phyloP scores from a whole-genome alignment of 805 yeast species.

The Barnettozyma salicaria region DNA sequence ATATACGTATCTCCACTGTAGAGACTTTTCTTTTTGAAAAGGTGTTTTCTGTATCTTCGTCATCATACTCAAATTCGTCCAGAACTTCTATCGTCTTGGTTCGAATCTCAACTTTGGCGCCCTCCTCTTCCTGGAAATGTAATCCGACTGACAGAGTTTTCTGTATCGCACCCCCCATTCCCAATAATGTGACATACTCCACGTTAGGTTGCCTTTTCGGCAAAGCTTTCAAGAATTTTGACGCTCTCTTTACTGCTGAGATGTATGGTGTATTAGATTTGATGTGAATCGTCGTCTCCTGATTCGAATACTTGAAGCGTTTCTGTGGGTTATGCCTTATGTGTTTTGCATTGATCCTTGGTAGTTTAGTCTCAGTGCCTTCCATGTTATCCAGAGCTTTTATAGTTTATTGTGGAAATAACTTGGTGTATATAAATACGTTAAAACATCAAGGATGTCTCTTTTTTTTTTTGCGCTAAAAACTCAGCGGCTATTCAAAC shows the following conservation, averaged over 20 bases:
- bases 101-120: conserved; percentile 47
- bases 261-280: conserved; percentile 66
- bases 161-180: conserved; percentile 71
- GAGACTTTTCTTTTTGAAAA: conserved; percentile 34
- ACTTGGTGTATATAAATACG: no score
- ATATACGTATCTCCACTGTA: conserved; percentile 39
- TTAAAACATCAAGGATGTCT: no score
- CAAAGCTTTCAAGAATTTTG: conserved; percentile 43
- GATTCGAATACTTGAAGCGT: conserved; percentile 36
- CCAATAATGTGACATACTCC: conserved; percentile 50
- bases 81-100: conserved; percentile 65
- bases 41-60: conserved; percentile 28
- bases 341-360: conserved; percentile 30
- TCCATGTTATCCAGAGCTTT: no score
- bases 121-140: conserved; percentile 46
- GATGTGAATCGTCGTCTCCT: conserved; percentile 47
- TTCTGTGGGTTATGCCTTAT: conserved; percentile 53
- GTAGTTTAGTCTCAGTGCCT: conserved; percentile 3
- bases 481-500: no score
- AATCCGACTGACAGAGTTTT: conserved; percentile 58
- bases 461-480: no score
- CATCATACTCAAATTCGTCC: conserved; percentile 52
- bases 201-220: conserved; percentile 37
- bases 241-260: conserved; percentile 62
- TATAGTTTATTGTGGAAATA: no score